A percentile compares a stretch with the other conserved stretches of the same genome.
phyloP scores from a whole-genome alignment of 495 filamentous ascomycete species.

The Pyrenopolyporus hunteri region DNA sequence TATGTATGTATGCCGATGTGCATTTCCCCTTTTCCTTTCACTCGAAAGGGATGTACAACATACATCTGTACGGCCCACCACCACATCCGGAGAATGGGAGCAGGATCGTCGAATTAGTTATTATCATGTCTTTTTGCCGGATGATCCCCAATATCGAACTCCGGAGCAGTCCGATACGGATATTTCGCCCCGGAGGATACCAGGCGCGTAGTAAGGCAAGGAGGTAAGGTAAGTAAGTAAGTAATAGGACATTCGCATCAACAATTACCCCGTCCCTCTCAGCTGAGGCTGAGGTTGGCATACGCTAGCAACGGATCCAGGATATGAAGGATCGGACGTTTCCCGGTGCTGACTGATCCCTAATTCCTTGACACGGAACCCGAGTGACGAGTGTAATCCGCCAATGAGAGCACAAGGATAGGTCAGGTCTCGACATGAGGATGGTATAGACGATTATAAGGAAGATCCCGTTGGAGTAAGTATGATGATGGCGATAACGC shows the following conservation, averaged over 20 bases:
- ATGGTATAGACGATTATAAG: conserved; percentile 14
- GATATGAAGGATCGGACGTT: conserved; percentile 14
- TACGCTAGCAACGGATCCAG: conserved; percentile 18
- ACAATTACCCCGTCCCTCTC: conserved; percentile 32
- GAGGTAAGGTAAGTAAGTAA: not conserved
- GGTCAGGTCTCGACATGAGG: conserved; percentile 2
- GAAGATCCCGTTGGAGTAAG: conserved; percentile 17
- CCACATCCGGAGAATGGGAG: conserved; percentile 19
- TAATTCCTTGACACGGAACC: conserved; percentile 3
- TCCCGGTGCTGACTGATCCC: conserved; percentile 27
- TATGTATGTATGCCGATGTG: not conserved
- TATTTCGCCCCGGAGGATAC: conserved; percentile 25
- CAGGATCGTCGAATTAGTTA: conserved; percentile 5
- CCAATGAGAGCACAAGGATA: conserved; percentile 19
- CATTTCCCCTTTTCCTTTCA: conserved; percentile 6
- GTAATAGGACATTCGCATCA: conserved; percentile 14
- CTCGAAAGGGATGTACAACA: conserved; percentile 20
- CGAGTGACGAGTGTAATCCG: conserved; percentile 16
- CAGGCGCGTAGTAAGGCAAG: not conserved
- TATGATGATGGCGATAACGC: not conserved
- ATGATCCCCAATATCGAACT: conserved; percentile 37
- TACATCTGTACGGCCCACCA: conserved; percentile 15
- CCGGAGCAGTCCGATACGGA: conserved; percentile 19
- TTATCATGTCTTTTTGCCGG: conserved; percentile 27
- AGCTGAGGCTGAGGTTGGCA: conserved; percentile 3